phyloP scores from a whole-genome alignment of 352 stramenopile genomes.

The Globisporangium emineosum region DNA sequence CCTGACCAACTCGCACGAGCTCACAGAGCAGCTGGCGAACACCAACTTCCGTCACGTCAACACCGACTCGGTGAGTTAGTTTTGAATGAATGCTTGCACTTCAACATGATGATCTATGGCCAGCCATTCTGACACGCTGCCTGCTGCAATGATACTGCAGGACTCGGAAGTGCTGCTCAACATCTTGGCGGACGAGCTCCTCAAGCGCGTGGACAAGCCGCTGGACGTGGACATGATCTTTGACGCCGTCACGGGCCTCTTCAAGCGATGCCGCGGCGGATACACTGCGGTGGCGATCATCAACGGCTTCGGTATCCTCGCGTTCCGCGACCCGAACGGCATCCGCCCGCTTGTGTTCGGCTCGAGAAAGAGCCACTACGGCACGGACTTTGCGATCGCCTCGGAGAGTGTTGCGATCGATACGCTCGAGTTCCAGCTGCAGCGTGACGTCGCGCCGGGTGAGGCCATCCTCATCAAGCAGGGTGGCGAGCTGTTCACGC shows the following conservation, averaged over 20 bases:
- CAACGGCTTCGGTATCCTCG: slow-evolving; percentile 96
- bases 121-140: background rate
- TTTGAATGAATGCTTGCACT: background rate
- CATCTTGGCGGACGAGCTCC: slow-evolving; percentile 96
- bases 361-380: slow-evolving; percentile 74
- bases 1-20: slow-evolving; percentile 96
- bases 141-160: slow-evolving; percentile 14
- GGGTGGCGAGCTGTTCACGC: slow-evolving; percentile 81
- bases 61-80: slow-evolving; percentile 88
- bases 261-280: slow-evolving; percentile 94
- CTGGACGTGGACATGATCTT: slow-evolving; percentile 87
- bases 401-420: slow-evolving; percentile 99
- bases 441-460: slow-evolving; percentile 94
- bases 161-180: slow-evolving; percentile 99
- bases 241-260: slow-evolving; percentile 89
- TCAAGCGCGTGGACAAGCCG: slow-evolving; percentile 67
- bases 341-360: slow-evolving; percentile 97
- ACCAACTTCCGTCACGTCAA: slow-evolving; percentile 96
- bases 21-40: slow-evolving; percentile 90
- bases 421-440: slow-evolving; percentile 95
- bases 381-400: slow-evolving; percentile 93
- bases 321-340: slow-evolving; percentile 97
- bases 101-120: background rate
- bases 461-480: slow-evolving; percentile 96
- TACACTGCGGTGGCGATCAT: slow-evolving; percentile 97